Evolutionary conservation across 495 filamentous ascomycete genomes (phyloP).

Genomic region (Penicillium mononematosum): DNA sequence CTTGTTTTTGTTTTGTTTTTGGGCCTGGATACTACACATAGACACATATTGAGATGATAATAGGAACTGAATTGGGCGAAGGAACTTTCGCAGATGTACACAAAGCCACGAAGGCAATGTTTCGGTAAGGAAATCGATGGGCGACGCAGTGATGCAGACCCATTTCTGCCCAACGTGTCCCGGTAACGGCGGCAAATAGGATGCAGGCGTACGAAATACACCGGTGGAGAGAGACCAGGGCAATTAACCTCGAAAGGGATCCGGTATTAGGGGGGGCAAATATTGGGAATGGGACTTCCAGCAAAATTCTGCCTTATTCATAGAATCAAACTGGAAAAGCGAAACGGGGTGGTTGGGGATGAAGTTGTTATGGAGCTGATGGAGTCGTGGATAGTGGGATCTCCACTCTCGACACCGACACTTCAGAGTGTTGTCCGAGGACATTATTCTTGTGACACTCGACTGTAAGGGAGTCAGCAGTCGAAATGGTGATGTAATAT

Average conservation of each 20-base stretch:
- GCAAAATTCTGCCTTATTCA: conserved; percentile 1
- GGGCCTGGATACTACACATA: conserved; percentile 1
- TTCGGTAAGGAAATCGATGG: conserved; percentile 6
- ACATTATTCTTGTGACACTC: not conserved
- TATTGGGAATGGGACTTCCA: not conserved
- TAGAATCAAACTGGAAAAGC: conserved; percentile 14
- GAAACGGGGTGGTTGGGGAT: conserved; percentile 18
- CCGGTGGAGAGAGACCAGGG: conserved; percentile 19
- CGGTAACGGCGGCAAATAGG: conserved; percentile 37
- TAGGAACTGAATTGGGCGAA: conserved; percentile 6
- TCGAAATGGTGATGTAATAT: conserved; percentile 15
- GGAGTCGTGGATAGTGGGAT: conserved; percentile 5
- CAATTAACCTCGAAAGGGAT: not conserved
- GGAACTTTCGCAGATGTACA: conserved; percentile 1
- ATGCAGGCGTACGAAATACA: conserved; percentile 22
- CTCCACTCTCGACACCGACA: conserved; percentile 32
- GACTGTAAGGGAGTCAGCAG: conserved; percentile 21
- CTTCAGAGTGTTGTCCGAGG: conserved; percentile 14
- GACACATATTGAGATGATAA: conserved; percentile 8
- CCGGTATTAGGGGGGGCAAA: not conserved
- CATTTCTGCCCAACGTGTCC: conserved; percentile 43
- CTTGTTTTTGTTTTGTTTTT: not conserved
- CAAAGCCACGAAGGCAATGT: conserved; percentile 20
- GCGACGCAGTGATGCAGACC: conserved; percentile 21
- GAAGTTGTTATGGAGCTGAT: not conserved